Evolutionary conservation across 805 yeast species (phyloP).

Genomic region (Blastobotrys attinorum): DNA sequence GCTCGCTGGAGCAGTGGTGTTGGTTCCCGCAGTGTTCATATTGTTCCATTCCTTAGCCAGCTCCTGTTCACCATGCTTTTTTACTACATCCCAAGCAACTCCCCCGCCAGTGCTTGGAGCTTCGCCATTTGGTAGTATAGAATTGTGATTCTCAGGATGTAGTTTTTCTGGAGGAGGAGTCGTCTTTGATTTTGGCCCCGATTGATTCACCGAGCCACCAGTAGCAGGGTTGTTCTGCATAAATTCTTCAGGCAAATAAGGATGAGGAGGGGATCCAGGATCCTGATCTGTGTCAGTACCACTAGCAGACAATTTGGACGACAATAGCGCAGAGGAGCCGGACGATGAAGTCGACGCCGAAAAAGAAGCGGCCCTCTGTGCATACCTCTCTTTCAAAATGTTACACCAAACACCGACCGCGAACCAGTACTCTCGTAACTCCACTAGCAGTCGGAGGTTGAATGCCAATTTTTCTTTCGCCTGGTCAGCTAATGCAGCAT

Average conservation of each 20-base stretch:
- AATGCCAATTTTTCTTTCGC: constrained; percentile 29
- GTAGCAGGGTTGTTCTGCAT: not conserved
- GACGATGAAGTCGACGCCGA: no score
- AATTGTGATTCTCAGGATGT: not conserved
- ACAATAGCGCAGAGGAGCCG: no score
- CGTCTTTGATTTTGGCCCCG: not conserved
- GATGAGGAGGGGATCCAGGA: constrained; percentile 1
- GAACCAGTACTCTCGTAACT: constrained; percentile 28
- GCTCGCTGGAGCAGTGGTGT: not conserved
- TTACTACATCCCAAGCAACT: not conserved
- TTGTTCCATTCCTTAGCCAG: not conserved
- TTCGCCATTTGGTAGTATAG: not conserved
- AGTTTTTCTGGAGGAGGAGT: no score
- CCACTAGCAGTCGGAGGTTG: constrained; percentile 25
- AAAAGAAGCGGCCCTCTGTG: not conserved
- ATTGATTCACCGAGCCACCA: not conserved
- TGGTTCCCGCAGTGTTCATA: not conserved
- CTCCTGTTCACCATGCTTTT: not conserved
- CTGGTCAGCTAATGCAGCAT: constrained; percentile 20
- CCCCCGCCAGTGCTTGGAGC: not conserved
- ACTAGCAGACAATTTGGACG: not conserved
- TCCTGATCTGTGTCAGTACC: not conserved
- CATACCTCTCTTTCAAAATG: constrained; percentile 26
- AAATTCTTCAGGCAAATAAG: not conserved
- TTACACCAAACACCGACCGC: constrained; percentile 31